Percentiles rank a stretch among this genome's conserved stretches.
These are phyloP conservation scores for Hondaea fermentalgiana DNA, from an alignment of 108 stramenopile species.

Conservation along the genomic window DNA sequence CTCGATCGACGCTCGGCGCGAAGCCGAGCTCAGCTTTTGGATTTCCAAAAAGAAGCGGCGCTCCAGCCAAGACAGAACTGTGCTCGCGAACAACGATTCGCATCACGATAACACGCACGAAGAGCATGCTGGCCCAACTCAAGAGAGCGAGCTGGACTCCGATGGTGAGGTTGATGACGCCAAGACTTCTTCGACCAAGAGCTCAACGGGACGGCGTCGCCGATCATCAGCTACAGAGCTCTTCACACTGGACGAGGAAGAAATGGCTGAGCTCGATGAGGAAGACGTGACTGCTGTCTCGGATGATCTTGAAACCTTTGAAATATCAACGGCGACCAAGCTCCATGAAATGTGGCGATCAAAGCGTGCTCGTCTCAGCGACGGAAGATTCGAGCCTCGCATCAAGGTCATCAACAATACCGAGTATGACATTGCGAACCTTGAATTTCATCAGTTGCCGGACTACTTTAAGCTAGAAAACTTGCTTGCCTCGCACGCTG, in stretches of 20 bases:
- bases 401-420: neutral
- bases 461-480: slow-evolving; percentile 16
- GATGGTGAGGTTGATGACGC: neutral
- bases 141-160: neutral
- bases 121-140: neutral
- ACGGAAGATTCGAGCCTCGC: slow-evolving; percentile 10
- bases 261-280: neutral
- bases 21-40: neutral
- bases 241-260: neutral
- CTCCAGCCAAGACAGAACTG: neutral
- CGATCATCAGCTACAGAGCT: neutral
- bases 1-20: neutral
- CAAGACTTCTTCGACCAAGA: no score
- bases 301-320: neutral
- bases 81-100: no score
- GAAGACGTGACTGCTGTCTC: neutral
- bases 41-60: neutral
- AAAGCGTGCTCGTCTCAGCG: neutral
- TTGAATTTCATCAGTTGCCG: neutral
- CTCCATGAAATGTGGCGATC: slow-evolving; percentile 6
- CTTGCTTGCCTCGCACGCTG: neutral
- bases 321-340: neutral
- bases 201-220: neutral
- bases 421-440: neutral
- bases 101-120: neutral